Evolutionary conservation across 2,329 filamentous ascomycete species (phyloP).

Genomic region (Blastomyces emzantsi): DNA sequence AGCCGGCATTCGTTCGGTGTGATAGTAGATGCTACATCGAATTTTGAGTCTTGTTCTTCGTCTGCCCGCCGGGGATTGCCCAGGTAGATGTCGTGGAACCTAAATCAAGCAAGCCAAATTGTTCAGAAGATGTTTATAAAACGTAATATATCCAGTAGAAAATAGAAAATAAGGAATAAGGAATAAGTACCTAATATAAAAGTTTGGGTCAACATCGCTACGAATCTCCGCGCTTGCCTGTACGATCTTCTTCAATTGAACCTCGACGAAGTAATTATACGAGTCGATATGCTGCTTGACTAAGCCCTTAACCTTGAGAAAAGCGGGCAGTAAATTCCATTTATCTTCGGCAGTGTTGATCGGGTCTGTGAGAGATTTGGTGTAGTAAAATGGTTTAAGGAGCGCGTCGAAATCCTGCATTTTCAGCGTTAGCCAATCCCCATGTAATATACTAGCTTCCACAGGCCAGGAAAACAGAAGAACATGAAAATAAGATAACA

Average conservation of each 20-base stretch:
- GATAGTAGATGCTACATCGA: constrained; percentile 45
- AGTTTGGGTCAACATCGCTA: constrained; percentile 86
- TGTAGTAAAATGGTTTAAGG: constrained; percentile 61
- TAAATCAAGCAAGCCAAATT: constrained; percentile 10
- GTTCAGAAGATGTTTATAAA: background rate
- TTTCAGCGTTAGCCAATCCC: background rate
- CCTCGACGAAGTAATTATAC: constrained; percentile 96
- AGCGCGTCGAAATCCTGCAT: constrained; percentile 49
- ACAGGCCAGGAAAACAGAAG: background rate
- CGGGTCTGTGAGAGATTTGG: constrained; percentile 57
- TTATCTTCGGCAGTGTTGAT: constrained; percentile 72
- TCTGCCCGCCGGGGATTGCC: constrained; percentile 72
- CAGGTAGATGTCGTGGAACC: constrained; percentile 80
- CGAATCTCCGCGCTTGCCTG: constrained; percentile 79
- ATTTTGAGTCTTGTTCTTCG: constrained; percentile 49
- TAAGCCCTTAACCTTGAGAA: constrained; percentile 91
- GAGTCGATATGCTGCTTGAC: constrained; percentile 98
- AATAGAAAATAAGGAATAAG: background rate
- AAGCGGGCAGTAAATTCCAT: constrained; percentile 94
- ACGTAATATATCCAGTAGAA: background rate
- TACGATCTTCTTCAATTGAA: constrained; percentile 94
- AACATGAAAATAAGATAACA: background rate
- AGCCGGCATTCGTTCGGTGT: constrained; percentile 95
- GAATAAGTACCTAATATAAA: constrained; percentile 63
- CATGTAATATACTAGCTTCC: background rate